These are phyloP conservation scores for Saccharomycopsis sp. DNA, from an alignment of 805 yeast species.

Conservation along the genomic window DNA sequence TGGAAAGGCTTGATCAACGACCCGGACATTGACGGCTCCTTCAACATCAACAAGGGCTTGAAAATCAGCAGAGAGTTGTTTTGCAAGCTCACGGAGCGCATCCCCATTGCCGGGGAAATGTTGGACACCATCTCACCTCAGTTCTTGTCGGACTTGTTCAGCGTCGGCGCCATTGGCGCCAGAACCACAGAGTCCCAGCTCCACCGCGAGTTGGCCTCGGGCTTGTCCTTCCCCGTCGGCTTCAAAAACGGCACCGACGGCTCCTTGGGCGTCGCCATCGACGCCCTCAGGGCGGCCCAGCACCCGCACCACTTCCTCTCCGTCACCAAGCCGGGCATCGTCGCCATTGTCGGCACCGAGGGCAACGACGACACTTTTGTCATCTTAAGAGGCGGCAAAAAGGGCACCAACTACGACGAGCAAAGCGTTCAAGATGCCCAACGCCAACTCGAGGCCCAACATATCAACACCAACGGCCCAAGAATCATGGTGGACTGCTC, in stretches of 20 bases:
- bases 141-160: constrained; percentile 79
- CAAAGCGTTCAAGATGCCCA: constrained; percentile 70
- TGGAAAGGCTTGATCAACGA: constrained; percentile 98
- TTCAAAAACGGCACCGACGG: constrained; percentile 99
- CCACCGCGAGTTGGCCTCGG: constrained; percentile 96
- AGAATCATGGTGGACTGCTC: constrained; percentile 93
- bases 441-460: constrained; percentile 37
- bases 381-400: constrained; percentile 91
- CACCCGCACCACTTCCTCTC: constrained; percentile 94
- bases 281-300: constrained; percentile 87
- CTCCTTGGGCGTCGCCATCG: constrained; percentile 82
- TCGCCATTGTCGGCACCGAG: constrained; percentile 91
- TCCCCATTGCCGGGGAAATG: constrained; percentile 97
- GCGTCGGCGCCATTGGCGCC: constrained; percentile 98
- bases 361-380: constrained; percentile 94
- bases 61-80: constrained; percentile 80
- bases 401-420: constrained; percentile 87
- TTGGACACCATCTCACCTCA: constrained; percentile 97
- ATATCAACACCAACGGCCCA: constrained; percentile 33
- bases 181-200: constrained; percentile 97
- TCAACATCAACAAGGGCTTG: constrained; percentile 91
- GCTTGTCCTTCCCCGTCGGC: constrained; percentile 97
- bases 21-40: constrained; percentile 88
- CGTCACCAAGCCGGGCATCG: constrained; percentile 94
- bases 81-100: constrained; percentile 68